These are phyloP conservation scores for Dittrichia graveolens DNA, from an alignment of 129 eudicot genomes.

Conservation along the genomic window DNA sequence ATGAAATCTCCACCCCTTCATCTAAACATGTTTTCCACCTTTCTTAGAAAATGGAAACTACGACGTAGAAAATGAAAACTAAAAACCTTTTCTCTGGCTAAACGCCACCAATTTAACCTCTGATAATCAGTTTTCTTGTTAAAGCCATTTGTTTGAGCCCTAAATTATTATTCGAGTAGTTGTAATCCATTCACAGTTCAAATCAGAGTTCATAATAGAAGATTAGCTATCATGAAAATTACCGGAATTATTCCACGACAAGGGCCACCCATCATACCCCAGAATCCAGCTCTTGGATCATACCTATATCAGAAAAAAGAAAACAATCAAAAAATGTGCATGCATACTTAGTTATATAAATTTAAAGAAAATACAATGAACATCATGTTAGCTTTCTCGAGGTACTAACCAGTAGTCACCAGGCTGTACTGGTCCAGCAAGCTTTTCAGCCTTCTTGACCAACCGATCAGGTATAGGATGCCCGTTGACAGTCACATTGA, in stretches of 20 bases:
- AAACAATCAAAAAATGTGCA: neutral
- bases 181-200: too few relatives aligned
- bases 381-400: neutral
- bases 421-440: slow-evolving; percentile 76
- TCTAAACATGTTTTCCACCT: too few relatives aligned
- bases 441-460: slow-evolving; percentile 83
- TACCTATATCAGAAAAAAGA: slow-evolving; percentile 53
- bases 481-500: slow-evolving; percentile 73
- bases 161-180: too few relatives aligned
- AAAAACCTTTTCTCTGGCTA: too few relatives aligned
- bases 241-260: slow-evolving; percentile 97
- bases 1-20: too few relatives aligned
- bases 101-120: too few relatives aligned
- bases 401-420: slow-evolving; percentile 89
- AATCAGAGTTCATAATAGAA: too few relatives aligned
- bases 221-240: too few relatives aligned
- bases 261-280: slow-evolving; percentile 97
- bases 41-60: too few relatives aligned
- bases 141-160: too few relatives aligned
- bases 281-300: slow-evolving; percentile 89
- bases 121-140: too few relatives aligned
- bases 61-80: too few relatives aligned
- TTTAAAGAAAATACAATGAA: slow-evolving; percentile 7
- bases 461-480: slow-evolving; percentile 70
- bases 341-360: neutral